Evolutionary conservation across 2,329 filamentous ascomycete species (phyloP), one percentile per base, ranked within the genome.

Genomic region (Penicillium corylophilum): DNA sequence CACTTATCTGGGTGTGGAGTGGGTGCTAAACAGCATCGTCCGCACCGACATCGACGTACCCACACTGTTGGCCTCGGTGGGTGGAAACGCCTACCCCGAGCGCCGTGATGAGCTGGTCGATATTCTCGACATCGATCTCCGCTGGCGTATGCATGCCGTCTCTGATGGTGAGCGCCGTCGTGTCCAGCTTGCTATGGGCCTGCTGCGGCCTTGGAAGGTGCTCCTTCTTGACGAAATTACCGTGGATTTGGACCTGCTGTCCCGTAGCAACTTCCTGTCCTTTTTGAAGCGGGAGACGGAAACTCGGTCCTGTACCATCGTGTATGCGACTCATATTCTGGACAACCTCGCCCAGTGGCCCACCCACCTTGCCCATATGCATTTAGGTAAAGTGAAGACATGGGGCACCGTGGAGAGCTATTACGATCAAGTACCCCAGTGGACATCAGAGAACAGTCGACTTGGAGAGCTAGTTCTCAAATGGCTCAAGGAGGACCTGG

Each of bases 11-110:
- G 94, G 94, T 1, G 84, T 96, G 0, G 94, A 99, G 79, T 99
- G 94, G 94, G 94, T 97, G 3, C 82, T 99, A 9, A 97, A 97
- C 77, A 90, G 89, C 44, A 95, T 97, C 64, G 94, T 97, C 43
- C 88, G 93, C 46, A 95, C 88, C 26, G 94, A 99, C 73, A 96
- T 99, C 62, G 90, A 90, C 53, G 93, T 99, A 3, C 82, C 82
- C 3, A 92, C 95, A 60, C 83, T 99, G 5, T 84, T 99, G 23
- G 77, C 84, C 44, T 90, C 86, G 2, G 89, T 99, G 0, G 94
- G 94, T 54, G 94, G 94, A 12, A 83, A 95, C 71, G 82, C 84
- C 61, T 99, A 89, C 72, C 83, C 88, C 0, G 86, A 82, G 16
- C 86, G 94, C 1, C 82, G 92, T 23, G 92, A 97, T 70, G 89